Evolutionary conservation across 2,329 filamentous ascomycete species (phyloP).

Genomic region (Aspergillus awamori): DNA sequence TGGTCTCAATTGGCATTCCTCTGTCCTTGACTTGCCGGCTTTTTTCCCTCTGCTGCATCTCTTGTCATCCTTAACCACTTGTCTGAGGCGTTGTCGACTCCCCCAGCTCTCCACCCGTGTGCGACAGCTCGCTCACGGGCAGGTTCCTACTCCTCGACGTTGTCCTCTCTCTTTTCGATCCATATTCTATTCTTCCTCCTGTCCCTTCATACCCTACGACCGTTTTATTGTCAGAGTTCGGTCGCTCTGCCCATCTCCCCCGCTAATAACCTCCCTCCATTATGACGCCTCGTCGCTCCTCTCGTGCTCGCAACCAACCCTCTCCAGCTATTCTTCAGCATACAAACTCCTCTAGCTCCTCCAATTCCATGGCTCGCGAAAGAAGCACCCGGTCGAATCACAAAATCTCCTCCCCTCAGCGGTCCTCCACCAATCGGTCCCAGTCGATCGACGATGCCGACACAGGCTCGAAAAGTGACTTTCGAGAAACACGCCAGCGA

Average conservation of each 20-base stretch:
- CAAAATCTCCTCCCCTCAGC: constrained; percentile 72
- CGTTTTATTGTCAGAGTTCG: constrained; percentile 10
- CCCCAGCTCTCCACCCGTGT: constrained; percentile 28
- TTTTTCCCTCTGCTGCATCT: constrained; percentile 14
- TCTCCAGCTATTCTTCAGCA: constrained; percentile 70
- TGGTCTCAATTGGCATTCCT: constrained; percentile 31
- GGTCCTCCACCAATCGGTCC: constrained; percentile 66
- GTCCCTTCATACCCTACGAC: constrained; percentile 6
- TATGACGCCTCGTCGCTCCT: constrained; percentile 82
- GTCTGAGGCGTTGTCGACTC: constrained; percentile 23
- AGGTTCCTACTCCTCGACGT: constrained; percentile 19
- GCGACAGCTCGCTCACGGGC: constrained; percentile 29
- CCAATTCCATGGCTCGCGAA: constrained; percentile 72
- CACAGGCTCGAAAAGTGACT: constrained; percentile 57
- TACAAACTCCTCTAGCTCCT: constrained; percentile 75
- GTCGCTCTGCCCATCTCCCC: constrained; percentile 18
- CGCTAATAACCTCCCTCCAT: constrained; percentile 15
- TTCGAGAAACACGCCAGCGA: constrained; percentile 72
- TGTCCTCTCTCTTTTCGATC: constrained; percentile 7
- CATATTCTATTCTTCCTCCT: constrained; percentile 10
- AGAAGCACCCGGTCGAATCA: constrained; percentile 71
- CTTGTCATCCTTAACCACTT: constrained; percentile 20
- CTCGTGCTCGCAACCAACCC: constrained; percentile 80
- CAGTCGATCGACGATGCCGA: constrained; percentile 60
- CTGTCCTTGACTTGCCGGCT: constrained; percentile 13